phyloP scores from a whole-genome alignment of 192 early-diverging fungal species.

The Bifiguratus adelaidae region DNA sequence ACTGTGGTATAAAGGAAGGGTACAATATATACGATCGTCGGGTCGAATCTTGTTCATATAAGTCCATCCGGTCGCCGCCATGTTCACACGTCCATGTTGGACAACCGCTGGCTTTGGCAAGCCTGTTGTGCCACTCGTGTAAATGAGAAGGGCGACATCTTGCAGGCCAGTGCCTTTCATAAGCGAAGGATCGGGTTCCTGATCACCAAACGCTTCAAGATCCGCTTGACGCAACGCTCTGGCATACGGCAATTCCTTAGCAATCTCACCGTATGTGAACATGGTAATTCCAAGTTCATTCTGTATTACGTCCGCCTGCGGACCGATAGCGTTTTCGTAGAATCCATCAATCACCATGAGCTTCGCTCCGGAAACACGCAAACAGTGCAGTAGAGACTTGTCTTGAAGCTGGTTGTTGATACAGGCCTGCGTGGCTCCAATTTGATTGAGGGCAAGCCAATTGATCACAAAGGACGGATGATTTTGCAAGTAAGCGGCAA shows the following conservation, averaged over 20 bases:
- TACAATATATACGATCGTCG: constrained; percentile 39
- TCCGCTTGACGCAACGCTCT: constrained; percentile 12
- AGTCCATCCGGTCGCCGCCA: constrained; percentile 12
- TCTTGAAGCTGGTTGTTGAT: constrained; percentile 49
- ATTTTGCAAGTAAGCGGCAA: constrained; percentile 51
- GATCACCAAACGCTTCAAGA: constrained; percentile 12
- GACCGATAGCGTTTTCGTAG: constrained; percentile 11
- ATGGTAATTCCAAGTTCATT: constrained; percentile 7
- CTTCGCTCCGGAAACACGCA: constrained; percentile 23
- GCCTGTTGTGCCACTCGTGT: constrained; percentile 47
- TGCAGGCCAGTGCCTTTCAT: constrained; percentile 7
- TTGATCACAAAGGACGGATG: constrained; percentile 38
- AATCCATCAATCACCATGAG: constrained; percentile 31
- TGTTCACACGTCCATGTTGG: constrained; percentile 28
- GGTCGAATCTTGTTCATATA: constrained; percentile 8
- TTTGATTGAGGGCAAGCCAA: constrained; percentile 42
- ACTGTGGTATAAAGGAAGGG: constrained; percentile 54
- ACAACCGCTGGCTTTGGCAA: constrained; percentile 46
- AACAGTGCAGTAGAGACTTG: constrained; percentile 20
- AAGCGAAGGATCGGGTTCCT: constrained; percentile 6
- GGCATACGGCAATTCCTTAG: constrained; percentile 12
- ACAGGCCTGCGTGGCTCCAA: constrained; percentile 39
- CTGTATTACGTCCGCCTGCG: constrained; percentile 3
- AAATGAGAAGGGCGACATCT: constrained; percentile 28
- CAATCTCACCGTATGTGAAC: constrained; percentile 12